A percentile compares a stretch with the other conserved stretches of the same genome.
Evolutionary conservation across 2,329 filamentous ascomycete species (phyloP).

Genomic region (Sclerotinia sclerotiorum): DNA sequence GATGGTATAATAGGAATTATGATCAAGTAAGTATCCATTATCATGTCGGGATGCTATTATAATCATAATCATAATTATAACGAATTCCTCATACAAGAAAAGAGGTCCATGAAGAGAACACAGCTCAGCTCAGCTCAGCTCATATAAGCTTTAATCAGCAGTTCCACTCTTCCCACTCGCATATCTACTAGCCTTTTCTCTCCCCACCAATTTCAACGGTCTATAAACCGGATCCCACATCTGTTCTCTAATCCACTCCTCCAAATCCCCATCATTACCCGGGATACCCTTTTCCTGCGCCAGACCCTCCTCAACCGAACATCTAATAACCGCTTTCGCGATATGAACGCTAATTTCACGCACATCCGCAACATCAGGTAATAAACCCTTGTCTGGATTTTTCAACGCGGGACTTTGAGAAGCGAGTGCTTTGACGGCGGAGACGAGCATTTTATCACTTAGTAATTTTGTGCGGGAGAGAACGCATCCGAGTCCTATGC

Average conservation of each 20-base stretch:
- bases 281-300: constrained; percentile 67
- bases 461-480: constrained; percentile 66
- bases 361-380: constrained; percentile 75
- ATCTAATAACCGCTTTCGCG: constrained; percentile 70
- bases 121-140: background rate
- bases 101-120: background rate
- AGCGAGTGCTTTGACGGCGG: constrained; percentile 72
- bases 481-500: constrained; percentile 78
- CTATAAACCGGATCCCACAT: constrained; percentile 78
- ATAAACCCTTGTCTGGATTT: constrained; percentile 53
- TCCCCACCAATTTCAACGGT: constrained; percentile 57
- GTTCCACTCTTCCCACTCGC: constrained; percentile 60
- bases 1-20: no score
- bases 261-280: constrained; percentile 38
- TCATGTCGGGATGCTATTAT: background rate
- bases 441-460: constrained; percentile 77
- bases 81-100: background rate
- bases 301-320: constrained; percentile 68
- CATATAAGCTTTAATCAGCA: constrained; percentile 29
- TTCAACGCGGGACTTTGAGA: constrained; percentile 66
- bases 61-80: background rate
- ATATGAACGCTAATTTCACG: constrained; percentile 75
- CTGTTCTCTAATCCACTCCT: constrained; percentile 68
- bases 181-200: constrained; percentile 52
- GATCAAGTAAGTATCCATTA: no score